phyloP scores from a whole-genome alignment of 495 filamentous ascomycete species.

The Extremus antarcticus region DNA sequence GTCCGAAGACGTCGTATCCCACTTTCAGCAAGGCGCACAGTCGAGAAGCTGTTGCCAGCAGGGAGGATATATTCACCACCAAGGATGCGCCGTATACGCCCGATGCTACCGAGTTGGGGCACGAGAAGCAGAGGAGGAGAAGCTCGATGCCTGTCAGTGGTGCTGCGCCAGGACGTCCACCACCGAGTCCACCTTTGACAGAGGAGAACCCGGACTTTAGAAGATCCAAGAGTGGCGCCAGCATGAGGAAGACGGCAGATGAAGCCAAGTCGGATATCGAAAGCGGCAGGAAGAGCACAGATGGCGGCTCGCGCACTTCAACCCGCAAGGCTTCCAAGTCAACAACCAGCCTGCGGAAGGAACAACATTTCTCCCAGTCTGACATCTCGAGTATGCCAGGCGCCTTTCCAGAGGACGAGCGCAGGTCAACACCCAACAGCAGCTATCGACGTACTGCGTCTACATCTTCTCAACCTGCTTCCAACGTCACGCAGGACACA shows the following conservation, averaged over 20 bases:
- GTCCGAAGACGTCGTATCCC: constrained; percentile 62
- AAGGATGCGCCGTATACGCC: constrained; percentile 56
- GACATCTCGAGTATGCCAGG: constrained; percentile 19
- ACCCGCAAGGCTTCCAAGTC: constrained; percentile 19
- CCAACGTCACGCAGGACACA: constrained; percentile 18
- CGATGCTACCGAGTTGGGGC: constrained; percentile 65
- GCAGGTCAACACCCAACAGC: constrained; percentile 18
- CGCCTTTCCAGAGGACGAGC: constrained; percentile 15
- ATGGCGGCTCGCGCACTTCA: constrained; percentile 17
- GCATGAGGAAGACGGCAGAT: constrained; percentile 26
- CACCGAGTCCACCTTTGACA: constrained; percentile 56
- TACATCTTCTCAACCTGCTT: constrained; percentile 11
- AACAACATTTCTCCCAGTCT: constrained; percentile 12
- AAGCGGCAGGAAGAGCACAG: constrained; percentile 32
- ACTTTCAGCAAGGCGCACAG: constrained; percentile 81
- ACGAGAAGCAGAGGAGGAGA: constrained; percentile 20
- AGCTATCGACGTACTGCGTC: constrained; percentile 14
- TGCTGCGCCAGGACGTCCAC: constrained; percentile 25
- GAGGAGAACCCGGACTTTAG: constrained; percentile 40
- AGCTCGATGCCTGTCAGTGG: constrained; percentile 10
- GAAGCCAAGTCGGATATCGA: constrained; percentile 33
- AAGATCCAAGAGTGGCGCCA: constrained; percentile 37
- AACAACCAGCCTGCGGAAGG: constrained; percentile 24
- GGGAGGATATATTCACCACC: constrained; percentile 37
- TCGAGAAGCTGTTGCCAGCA: constrained; percentile 62